Evolutionary conservation across 352 stramenopile species (phyloP).

Genomic region (Globisporangium ultimum): DNA sequence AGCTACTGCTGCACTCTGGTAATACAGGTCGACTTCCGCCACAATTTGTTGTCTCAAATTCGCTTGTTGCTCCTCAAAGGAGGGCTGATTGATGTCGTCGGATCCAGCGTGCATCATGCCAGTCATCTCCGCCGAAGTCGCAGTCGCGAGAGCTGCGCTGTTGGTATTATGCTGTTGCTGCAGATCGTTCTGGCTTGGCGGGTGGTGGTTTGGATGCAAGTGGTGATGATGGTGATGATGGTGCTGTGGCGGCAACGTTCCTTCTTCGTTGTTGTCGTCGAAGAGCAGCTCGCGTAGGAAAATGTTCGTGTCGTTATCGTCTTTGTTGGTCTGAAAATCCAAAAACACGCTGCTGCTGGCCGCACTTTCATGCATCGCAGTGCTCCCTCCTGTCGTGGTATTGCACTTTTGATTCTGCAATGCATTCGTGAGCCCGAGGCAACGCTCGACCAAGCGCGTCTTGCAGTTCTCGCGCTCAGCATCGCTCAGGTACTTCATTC

Average conservation of each 20-base stretch:
- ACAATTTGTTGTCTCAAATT: conserved; percentile 24
- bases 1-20: conserved; percentile 28
- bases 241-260: conserved; percentile 10
- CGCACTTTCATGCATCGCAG: conserved; percentile 16
- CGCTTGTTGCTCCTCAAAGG: conserved; percentile 33
- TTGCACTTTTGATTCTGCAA: conserved; percentile 36
- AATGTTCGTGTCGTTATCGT: conserved; percentile 47
- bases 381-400: conserved; percentile 3
- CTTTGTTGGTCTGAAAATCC: conserved; percentile 31
- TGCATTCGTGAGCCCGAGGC: conserved; percentile 35
- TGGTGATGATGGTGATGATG: conserved; percentile 31
- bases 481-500: conserved; percentile 46
- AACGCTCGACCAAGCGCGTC: conserved; percentile 32
- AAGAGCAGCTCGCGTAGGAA: conserved; percentile 46
- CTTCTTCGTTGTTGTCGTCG: conserved; percentile 40
- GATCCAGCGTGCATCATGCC: neutral
- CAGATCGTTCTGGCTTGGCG: too few relatives aligned
- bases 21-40: conserved; percentile 39
- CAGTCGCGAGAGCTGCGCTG: conserved; percentile 1
- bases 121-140: neutral
- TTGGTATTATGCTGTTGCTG: too few relatives aligned
- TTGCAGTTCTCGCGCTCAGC: conserved; percentile 41
- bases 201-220: conserved; percentile 15
- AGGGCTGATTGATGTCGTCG: conserved; percentile 2
- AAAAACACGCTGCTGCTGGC: conserved; percentile 27